A percentile compares a stretch with the other conserved stretches of the same genome.
phyloP scores from a whole-genome alignment of 176 grass and related monocot genomes.

The Chrysopogon serrulatus region DNA sequence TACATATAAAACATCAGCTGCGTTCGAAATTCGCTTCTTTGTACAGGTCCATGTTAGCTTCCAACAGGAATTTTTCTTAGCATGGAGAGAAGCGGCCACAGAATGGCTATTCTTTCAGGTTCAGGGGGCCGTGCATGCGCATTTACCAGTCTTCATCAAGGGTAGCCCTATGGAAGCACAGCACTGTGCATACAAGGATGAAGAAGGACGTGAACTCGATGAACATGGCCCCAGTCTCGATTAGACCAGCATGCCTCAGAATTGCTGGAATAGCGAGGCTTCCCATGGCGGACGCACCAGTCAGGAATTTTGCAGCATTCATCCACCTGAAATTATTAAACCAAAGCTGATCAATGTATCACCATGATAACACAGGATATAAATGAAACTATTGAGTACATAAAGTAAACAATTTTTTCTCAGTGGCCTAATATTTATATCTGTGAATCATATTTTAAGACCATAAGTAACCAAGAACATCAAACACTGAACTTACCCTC shows the following conservation, averaged over 20 bases:
- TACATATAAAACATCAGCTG: background rate
- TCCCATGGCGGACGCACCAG: conserved; percentile 85
- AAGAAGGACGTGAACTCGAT: conserved; percentile 98
- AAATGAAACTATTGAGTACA: background rate
- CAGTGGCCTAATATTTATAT: background rate
- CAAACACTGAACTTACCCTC: conserved; percentile 56
- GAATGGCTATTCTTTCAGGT: background rate
- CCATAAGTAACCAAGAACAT: background rate
- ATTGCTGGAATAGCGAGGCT: conserved; percentile 92
- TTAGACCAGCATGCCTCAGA: conserved; percentile 80
- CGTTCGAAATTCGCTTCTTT: background rate
- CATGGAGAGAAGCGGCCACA: background rate
- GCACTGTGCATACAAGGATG: conserved; percentile 83
- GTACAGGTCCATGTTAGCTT: conserved; percentile 26
- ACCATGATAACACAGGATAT: background rate
- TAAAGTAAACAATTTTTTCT: background rate
- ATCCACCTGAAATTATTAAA: conserved; percentile 57
- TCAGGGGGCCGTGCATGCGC: background rate
- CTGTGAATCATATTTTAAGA: background rate
- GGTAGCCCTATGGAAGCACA: conserved; percentile 84
- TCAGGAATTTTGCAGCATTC: conserved; percentile 89
- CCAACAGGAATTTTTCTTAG: background rate
- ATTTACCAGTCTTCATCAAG: conserved; percentile 87
- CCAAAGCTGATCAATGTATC: background rate
- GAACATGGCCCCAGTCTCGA: conserved; percentile 89